Percentiles rank a stretch among this genome's conserved stretches.
Conservation (phyloP, 192 early-diverging fungal genomes). For the Coemansia sp. region DNA sequence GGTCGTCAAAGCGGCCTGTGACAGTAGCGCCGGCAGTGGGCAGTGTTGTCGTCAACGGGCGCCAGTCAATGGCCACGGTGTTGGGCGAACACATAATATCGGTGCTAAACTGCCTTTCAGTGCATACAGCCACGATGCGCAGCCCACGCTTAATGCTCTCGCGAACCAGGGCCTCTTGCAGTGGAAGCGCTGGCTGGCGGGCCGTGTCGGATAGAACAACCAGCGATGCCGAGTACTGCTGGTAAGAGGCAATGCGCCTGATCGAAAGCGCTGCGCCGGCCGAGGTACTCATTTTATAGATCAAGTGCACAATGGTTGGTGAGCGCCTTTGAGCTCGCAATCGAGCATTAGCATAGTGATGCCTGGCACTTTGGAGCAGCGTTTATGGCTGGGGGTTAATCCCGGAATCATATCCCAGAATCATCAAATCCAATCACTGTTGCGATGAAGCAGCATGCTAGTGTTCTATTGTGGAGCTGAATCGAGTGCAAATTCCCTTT, state of each 20-base stretch:
- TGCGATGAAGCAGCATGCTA: background rate
- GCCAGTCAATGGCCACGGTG: conserved; percentile 16
- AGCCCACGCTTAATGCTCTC: conserved; percentile 28
- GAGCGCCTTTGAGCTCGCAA: background rate
- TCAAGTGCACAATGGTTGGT: background rate
- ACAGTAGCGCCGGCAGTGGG: background rate
- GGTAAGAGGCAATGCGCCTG: conserved; percentile 36
- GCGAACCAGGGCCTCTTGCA: conserved; percentile 38
- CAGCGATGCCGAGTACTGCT: conserved; percentile 33
- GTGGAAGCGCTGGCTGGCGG: conserved; percentile 42
- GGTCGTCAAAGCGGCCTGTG: background rate
- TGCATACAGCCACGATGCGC: conserved; percentile 22
- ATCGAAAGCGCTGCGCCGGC: conserved; percentile 23
- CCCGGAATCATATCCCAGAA: background rate
- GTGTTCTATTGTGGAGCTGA: background rate
- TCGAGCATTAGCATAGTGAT: background rate
- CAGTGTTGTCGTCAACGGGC: conserved; percentile 1
- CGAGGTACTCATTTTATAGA: background rate
- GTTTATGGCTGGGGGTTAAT: background rate
- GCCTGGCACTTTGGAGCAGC: background rate
- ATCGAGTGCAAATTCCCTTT: background rate
- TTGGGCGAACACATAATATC: conserved; percentile 18
- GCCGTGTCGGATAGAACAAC: conserved; percentile 41
- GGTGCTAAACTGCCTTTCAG: conserved; percentile 17
- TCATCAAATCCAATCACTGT: background rate